phyloP scores from a whole-genome alignment of 129 eudicot genomes.

The Tagetes patula region DNA sequence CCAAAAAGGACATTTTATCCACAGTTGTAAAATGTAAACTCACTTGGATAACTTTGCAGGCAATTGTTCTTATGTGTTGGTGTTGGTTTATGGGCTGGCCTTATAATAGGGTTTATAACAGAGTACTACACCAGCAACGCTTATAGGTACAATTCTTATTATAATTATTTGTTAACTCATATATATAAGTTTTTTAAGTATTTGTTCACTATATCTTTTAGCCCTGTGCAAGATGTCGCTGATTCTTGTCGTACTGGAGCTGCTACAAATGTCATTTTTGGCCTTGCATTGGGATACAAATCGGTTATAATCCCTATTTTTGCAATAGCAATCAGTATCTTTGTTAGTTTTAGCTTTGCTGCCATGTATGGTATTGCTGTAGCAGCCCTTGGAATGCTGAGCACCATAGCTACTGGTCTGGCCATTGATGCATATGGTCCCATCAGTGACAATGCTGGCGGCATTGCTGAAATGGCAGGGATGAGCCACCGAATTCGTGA shows the following conservation, averaged over 20 bases:
- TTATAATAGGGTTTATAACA: conserved; percentile 71
- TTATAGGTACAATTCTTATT: conserved; percentile 49
- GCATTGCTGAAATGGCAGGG: conserved; percentile 93
- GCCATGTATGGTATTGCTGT: conserved; percentile 89
- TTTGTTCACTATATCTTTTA: conserved; percentile 25
- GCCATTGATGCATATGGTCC: conserved; percentile 93
- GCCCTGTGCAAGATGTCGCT: conserved; percentile 91
- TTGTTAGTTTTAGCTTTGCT: conserved; percentile 71
- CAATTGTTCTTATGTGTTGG: conserved; percentile 69
- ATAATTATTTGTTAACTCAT: not conserved
- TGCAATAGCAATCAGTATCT: conserved; percentile 75
- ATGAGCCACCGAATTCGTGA: conserved; percentile 84
- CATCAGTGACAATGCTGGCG: conserved; percentile 89
- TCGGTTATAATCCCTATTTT: conserved; percentile 80
- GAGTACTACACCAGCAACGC: conserved; percentile 87
- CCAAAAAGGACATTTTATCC: not conserved
- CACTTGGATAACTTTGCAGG: conserved; percentile 45
- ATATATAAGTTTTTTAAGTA: not conserved
- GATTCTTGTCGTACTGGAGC: conserved; percentile 92
- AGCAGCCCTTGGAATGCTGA: conserved; percentile 86
- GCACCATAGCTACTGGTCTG: conserved; percentile 85
- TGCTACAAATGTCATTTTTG: conserved; percentile 79
- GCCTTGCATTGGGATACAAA: conserved; percentile 83
- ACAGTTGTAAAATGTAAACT: not conserved
- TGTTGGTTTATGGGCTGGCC: conserved; percentile 95